A percentile compares a stretch with the other conserved stretches of the same genome.
phyloP scores from a whole-genome alignment of 148 eudicot species.

The Salicornia ramosissima region DNA sequence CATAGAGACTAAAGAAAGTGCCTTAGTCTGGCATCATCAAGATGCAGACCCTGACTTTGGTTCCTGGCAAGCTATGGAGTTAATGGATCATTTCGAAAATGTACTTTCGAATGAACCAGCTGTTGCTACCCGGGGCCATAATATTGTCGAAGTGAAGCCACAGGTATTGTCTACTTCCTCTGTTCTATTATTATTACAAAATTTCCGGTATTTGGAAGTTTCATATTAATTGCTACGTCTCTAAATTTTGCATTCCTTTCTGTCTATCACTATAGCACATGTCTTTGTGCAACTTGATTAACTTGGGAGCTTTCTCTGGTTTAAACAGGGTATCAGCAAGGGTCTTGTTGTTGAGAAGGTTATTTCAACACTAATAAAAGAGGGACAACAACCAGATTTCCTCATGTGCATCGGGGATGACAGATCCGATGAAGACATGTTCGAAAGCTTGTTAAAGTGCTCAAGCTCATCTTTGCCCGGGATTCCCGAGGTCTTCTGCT shows the following conservation, averaged over 20 bases:
- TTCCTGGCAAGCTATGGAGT: conserved; percentile 78
- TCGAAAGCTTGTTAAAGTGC: conserved; percentile 52
- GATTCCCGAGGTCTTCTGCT: conserved; percentile 59
- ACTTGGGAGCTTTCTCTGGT: background rate
- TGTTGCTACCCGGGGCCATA: conserved; percentile 59
- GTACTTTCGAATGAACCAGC: conserved; percentile 86
- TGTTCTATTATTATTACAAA: no score
- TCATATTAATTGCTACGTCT: no score
- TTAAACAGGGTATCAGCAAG: conserved; percentile 66
- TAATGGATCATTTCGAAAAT: conserved; percentile 71
- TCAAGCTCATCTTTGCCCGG: conserved; percentile 31
- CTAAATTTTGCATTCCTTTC: no score
- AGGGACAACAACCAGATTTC: conserved; percentile 56
- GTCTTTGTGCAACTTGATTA: background rate
- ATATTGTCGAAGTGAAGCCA: conserved; percentile 80
- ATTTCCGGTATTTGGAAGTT: no score
- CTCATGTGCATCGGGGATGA: conserved; percentile 80
- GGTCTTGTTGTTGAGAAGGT: conserved; percentile 68
- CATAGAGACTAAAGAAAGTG: conserved; percentile 74
- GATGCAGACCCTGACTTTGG: conserved; percentile 88
- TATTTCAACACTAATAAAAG: conserved; percentile 35
- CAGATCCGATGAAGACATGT: conserved; percentile 91
- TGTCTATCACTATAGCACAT: no score
- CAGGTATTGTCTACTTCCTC: no score
- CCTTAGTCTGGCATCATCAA: conserved; percentile 80